These are phyloP conservation scores for Solanum microdontum DNA, from an alignment of 257 asterid genomes.

Conservation along the genomic window DNA sequence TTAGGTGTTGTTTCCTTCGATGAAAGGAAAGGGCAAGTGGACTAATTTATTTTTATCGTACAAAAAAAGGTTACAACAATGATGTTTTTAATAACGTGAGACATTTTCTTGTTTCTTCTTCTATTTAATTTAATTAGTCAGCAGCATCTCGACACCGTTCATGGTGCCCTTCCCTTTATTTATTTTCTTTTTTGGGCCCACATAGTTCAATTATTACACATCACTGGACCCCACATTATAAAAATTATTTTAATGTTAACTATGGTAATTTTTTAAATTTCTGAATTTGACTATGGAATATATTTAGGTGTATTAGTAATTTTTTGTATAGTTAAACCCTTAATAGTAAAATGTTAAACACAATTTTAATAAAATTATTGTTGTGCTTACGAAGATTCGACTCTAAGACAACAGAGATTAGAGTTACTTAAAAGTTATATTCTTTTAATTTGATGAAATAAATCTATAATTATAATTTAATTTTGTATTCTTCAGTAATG, in stretches of 20 bases:
- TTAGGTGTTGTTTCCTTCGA: neutral
- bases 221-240: neutral
- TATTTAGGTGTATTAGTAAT: too few species aligned
- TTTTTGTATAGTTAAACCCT: too few species aligned
- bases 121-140: neutral
- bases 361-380: too few species aligned
- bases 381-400: too few species aligned
- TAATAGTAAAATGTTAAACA: too few species aligned
- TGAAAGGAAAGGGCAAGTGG: neutral
- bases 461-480: too few species aligned
- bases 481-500: too few species aligned
- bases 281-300: too few species aligned
- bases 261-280: neutral
- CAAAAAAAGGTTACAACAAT: neutral
- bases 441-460: too few species aligned
- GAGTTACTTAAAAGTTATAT: too few species aligned
- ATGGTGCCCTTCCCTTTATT: neutral
- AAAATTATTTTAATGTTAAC: neutral
- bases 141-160: slow-evolving; percentile 9
- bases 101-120: neutral
- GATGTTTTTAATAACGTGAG: neutral
- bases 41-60: neutral
- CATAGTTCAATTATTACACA: neutral
- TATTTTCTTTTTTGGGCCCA: neutral
- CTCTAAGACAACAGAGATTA: too few species aligned